These are phyloP conservation scores for Echinosophora koreensis DNA, from an alignment of 306 rosid species.

Conservation along the genomic window DNA sequence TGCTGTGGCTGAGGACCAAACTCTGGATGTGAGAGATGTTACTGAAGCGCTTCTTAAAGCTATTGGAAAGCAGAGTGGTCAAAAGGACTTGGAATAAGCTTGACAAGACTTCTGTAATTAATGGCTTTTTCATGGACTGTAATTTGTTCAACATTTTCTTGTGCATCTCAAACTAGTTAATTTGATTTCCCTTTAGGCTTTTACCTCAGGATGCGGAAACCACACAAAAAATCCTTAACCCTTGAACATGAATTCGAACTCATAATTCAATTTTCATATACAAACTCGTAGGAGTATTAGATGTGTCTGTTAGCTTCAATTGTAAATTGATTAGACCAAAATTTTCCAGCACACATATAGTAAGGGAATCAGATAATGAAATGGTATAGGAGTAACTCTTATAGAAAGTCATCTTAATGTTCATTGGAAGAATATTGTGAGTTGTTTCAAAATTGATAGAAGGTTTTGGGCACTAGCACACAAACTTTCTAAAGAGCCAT, in stretches of 20 bases:
- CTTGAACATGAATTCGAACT: background rate
- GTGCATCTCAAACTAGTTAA: conserved; percentile 27
- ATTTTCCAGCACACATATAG: background rate
- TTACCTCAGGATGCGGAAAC: background rate
- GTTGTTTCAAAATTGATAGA: too few relatives aligned
- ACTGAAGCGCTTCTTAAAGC: conserved; percentile 60
- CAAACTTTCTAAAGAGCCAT: too few relatives aligned
- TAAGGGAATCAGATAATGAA: background rate
- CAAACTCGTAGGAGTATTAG: background rate
- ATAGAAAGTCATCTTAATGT: too few relatives aligned
- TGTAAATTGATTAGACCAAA: background rate
- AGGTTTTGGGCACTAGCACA: too few relatives aligned
- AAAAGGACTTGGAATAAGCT: conserved; percentile 13
- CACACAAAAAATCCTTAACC: too few relatives aligned
- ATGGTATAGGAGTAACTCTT: background rate
- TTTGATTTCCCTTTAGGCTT: background rate
- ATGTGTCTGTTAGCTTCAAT: background rate
- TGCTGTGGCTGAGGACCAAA: conserved; percentile 61
- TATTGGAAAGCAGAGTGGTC: conserved; percentile 46
- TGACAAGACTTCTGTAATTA: conserved; percentile 25
- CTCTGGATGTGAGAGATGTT: conserved; percentile 55
- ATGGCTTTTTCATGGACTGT: conserved; percentile 3
- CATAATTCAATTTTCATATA: background rate
- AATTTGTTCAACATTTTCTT: conserved; percentile 35
- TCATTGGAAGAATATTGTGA: too few relatives aligned